Percentiles rank a stretch among this genome's conserved stretches.
Evolutionary conservation across 2,329 filamentous ascomycete genomes (phyloP).

Genomic region (Aspergillus ustus): DNA sequence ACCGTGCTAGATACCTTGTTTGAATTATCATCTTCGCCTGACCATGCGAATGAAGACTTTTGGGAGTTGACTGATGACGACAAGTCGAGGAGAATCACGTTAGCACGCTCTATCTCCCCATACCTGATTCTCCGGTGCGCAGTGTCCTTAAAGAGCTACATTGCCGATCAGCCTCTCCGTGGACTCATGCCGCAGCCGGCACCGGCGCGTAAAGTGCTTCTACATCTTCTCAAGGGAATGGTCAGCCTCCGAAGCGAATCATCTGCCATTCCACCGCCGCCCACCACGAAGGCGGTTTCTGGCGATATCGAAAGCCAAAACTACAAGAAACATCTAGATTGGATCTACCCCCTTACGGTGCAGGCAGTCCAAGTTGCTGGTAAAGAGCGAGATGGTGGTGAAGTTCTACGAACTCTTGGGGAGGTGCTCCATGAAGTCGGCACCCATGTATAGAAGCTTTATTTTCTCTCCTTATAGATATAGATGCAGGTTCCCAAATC

Average conservation of each 20-base stretch:
- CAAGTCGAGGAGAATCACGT: conserved; percentile 55
- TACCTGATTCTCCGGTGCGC: conserved; percentile 83
- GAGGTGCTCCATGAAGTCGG: conserved; percentile 68
- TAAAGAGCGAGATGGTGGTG: conserved; percentile 44
- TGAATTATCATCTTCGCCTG: conserved; percentile 61
- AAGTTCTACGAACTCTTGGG: conserved; percentile 55
- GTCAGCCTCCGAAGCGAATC: conserved; percentile 71
- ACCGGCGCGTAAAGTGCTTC: conserved; percentile 76
- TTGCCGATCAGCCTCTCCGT: conserved; percentile 87
- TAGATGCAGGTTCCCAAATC: not conserved
- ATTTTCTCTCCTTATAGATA: not conserved
- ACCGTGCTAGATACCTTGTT: conserved; percentile 81
- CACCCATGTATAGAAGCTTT: conserved; percentile 8
- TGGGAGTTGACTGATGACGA: conserved; percentile 24
- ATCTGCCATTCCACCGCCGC: conserved; percentile 65
- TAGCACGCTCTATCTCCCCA: conserved; percentile 77
- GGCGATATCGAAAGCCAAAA: conserved; percentile 48
- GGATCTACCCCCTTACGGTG: conserved; percentile 74
- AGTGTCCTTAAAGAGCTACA: conserved; percentile 79
- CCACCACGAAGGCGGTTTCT: conserved; percentile 34
- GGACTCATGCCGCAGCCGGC: conserved; percentile 88
- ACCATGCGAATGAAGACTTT: conserved; percentile 32
- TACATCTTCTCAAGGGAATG: conserved; percentile 71
- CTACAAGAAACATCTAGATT: conserved; percentile 74
- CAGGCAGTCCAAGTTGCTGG: conserved; percentile 44